Percentiles rank a stretch among this genome's conserved stretches.
These are phyloP conservation scores for Salvia rosmarinus DNA, from an alignment of 257 asterid species.

Conservation along the genomic window DNA sequence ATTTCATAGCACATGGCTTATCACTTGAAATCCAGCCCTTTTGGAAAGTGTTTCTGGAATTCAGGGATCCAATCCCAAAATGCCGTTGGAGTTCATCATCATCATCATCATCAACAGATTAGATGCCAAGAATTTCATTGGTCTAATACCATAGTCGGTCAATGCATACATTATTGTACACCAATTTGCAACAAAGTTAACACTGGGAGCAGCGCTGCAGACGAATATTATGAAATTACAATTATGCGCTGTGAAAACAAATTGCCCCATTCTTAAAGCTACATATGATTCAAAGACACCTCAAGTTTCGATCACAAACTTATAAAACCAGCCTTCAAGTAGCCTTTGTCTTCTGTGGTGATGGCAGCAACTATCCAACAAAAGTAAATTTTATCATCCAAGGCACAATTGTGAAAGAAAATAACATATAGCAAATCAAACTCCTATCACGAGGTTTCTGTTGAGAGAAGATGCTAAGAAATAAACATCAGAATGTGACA, in stretches of 20 bases:
- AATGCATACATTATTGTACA: conserved; percentile 25
- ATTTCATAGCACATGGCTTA: no score
- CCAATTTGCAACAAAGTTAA: conserved; percentile 15
- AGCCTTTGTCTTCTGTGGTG: conserved; percentile 66
- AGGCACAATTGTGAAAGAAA: not conserved
- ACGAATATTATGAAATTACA: conserved; percentile 19
- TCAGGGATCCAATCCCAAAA: no score
- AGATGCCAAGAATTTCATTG: not conserved
- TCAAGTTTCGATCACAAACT: conserved; percentile 19
- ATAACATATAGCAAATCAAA: not conserved
- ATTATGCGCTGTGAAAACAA: conserved; percentile 15
- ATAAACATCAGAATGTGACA: not conserved
- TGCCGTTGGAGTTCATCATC: no score
- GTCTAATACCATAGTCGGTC: conserved; percentile 24
- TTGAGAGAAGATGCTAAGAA: not conserved
- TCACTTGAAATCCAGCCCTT: no score
- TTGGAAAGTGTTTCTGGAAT: no score
- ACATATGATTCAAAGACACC: conserved; percentile 23
- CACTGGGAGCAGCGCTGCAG: conserved; percentile 5
- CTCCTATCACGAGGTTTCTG: not conserved
- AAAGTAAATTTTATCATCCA: not conserved
- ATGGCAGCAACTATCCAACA: conserved; percentile 69
- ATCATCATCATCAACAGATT: not conserved
- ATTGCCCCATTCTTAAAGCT: conserved; percentile 13
- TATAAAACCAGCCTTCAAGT: conserved; percentile 48